These are phyloP conservation scores for Quercus rubra DNA, from an alignment of 306 rosid genomes.

Conservation along the genomic window DNA sequence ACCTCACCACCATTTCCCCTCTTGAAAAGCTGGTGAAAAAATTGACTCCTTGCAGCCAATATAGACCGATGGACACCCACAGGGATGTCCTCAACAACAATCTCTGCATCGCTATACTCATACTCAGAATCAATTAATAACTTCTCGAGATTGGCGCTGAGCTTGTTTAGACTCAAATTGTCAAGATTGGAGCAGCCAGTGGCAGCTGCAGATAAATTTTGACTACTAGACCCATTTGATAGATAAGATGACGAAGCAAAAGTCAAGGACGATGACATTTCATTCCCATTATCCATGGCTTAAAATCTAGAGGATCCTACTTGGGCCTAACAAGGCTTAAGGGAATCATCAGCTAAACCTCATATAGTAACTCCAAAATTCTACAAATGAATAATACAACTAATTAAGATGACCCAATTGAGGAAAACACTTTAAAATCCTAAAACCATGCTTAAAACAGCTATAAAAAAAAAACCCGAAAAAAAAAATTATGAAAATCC, in stretches of 20 bases:
- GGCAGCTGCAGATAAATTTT: slow-evolving; percentile 43
- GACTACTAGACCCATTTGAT: slow-evolving; percentile 62
- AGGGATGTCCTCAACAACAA: slow-evolving; percentile 58
- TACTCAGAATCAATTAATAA: slow-evolving; percentile 54
- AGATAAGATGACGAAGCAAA: slow-evolving; percentile 67
- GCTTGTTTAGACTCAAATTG: slow-evolving; percentile 56
- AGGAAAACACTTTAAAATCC: slow-evolving; percentile 7
- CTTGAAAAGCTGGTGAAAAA: slow-evolving; percentile 76
- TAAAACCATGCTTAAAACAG: background rate
- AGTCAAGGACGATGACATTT: slow-evolving; percentile 71
- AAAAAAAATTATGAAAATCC: background rate
- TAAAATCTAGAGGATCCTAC: slow-evolving; percentile 11
- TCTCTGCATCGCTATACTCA: slow-evolving; percentile 71
- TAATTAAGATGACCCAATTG: slow-evolving; percentile 1
- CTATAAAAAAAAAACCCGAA: background rate
- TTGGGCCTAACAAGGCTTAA: slow-evolving; percentile 12
- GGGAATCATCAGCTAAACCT: slow-evolving; percentile 1
- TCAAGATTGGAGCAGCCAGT: slow-evolving; percentile 42
- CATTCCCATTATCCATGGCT: slow-evolving; percentile 62
- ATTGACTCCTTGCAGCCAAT: slow-evolving; percentile 71
- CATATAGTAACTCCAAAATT: background rate
- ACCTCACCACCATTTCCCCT: slow-evolving; percentile 35
- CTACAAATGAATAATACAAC: background rate
- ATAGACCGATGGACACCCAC: slow-evolving; percentile 77
- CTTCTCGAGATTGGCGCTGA: slow-evolving; percentile 82